Conservation (phyloP, 257 asterid species). For the Capsicum pubescens region DNA sequence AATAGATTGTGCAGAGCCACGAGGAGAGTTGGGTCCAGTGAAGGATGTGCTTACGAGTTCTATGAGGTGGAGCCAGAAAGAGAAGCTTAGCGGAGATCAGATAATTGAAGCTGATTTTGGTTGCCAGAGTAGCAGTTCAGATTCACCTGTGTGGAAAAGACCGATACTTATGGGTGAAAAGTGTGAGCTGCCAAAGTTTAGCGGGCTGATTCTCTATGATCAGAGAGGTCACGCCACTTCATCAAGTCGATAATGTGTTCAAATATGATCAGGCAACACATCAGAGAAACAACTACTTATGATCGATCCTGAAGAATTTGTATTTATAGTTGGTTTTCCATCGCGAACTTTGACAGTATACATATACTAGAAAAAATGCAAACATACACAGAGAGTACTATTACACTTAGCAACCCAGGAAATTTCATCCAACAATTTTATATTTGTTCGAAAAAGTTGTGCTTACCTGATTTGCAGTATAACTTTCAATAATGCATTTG, state of each 20-base stretch:
- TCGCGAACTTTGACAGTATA: background rate
- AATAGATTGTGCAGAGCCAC: conserved; percentile 5
- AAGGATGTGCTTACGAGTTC: conserved; percentile 45
- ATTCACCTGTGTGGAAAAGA: conserved; percentile 80
- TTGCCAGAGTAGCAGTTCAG: conserved; percentile 58
- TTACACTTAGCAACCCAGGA: too few species aligned
- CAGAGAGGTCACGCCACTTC: conserved; percentile 64
- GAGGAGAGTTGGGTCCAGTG: conserved; percentile 33
- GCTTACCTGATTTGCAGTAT: too few species aligned
- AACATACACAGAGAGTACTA: too few species aligned
- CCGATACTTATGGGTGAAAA: conserved; percentile 90
- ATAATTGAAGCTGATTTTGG: conserved; percentile 40
- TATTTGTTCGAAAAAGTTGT: too few species aligned
- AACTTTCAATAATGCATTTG: too few species aligned
- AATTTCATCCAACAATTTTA: too few species aligned
- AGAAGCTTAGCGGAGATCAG: conserved; percentile 32
- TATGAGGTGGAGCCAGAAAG: conserved; percentile 66
- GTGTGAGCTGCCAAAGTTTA: conserved; percentile 83
- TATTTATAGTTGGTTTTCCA: background rate
- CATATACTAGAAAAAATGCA: background rate
- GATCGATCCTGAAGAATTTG: background rate
- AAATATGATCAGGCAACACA: conserved; percentile 9
- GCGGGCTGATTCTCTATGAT: conserved; percentile 86
- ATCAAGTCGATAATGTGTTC: conserved; percentile 33
- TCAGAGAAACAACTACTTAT: conserved; percentile 1